Base-by-base conservation (phyloP, 495 filamentous ascomycete genomes). In the Beverwykella pulmonaria region DNA sequence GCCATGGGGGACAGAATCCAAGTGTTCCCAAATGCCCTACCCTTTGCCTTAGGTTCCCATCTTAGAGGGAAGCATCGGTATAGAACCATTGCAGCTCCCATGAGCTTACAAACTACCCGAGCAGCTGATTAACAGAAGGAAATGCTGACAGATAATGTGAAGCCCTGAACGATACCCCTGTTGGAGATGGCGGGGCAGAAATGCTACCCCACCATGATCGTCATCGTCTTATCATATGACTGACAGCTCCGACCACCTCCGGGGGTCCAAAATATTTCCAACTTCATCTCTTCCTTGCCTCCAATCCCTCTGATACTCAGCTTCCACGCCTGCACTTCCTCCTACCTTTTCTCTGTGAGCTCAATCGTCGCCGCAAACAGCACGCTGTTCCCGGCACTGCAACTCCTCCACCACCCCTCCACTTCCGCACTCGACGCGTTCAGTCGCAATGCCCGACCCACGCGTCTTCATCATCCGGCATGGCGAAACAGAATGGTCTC, bases 401-500 rank as follows among this genome's bases (percentile, higher is more conserved):
- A n/a, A n/a, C n/a, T n/a, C n/a, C n/a, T n/a, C n/a, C n/a, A n/a
- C n/a, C n/a, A n/a, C n/a, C n/a, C n/a, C n/a, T n/a, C n/a, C n/a
- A n/a, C n/a, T n/a, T n/a, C n/a, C n/a, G n/a, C 36, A 22, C 39
- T n/a, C 41, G 1, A 1, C 20, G 14, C 26, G 39, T 44, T 44
- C 8, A 44, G 17, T 34, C 39, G 15, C 8, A 23, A 87, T 87
- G 83, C 74, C 78, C 2, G 86, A 89, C 10, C 92, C 94, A 5
- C 84, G 92, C 53, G 88, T 92, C 76, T 97, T 97, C 83, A 89
- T 98, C 63, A 82, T 94, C 79, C 90, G 94, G 68, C 94, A 98
- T 74, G 89, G 89, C 78, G 94, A 98, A 78, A 98, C 94, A 2
- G 92, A 95, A 82, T 98, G 94, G 94, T 97, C 93, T 1, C 84